These are phyloP conservation scores for Didymella pomorum DNA, from an alignment of 2,329 filamentous ascomycete species.

Conservation along the genomic window DNA sequence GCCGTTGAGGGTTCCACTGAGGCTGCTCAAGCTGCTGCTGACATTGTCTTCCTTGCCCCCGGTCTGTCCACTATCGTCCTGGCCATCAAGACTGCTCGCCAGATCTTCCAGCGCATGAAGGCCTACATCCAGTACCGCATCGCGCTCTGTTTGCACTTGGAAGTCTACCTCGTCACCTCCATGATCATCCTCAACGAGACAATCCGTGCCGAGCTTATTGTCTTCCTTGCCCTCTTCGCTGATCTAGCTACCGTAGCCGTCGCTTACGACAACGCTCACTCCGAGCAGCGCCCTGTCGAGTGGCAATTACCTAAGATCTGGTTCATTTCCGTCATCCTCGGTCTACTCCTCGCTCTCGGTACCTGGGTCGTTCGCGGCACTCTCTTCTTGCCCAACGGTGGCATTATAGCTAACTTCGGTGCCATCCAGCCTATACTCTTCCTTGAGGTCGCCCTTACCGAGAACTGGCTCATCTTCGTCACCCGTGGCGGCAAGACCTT, in stretches of 20 bases:
- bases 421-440: slow-evolving; percentile 74
- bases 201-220: slow-evolving; percentile 74
- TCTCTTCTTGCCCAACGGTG: slow-evolving; percentile 73
- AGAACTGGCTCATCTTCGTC: slow-evolving; percentile 65
- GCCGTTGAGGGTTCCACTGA: slow-evolving; percentile 76
- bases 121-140: slow-evolving; percentile 81
- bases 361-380: slow-evolving; percentile 79
- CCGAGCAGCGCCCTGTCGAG: slow-evolving; percentile 76
- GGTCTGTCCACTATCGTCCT: slow-evolving; percentile 75
- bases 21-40: slow-evolving; percentile 74
- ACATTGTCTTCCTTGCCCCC: slow-evolving; percentile 78
- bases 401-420: slow-evolving; percentile 78
- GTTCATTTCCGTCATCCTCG: slow-evolving; percentile 76
- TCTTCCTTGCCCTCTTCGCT: slow-evolving; percentile 81
- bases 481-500: slow-evolving; percentile 71
- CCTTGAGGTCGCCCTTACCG: slow-evolving; percentile 61
- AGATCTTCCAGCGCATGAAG: slow-evolving; percentile 83
- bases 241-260: slow-evolving; percentile 81
- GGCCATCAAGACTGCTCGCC: slow-evolving; percentile 76
- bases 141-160: slow-evolving; percentile 75
- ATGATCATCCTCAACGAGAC: slow-evolving; percentile 85
- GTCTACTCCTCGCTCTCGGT: slow-evolving; percentile 70
- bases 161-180: slow-evolving; percentile 78
- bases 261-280: slow-evolving; percentile 81
- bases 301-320: slow-evolving; percentile 85